phyloP scores from a whole-genome alignment of 208 protist genomes.

The Porcisia deanei region DNA sequence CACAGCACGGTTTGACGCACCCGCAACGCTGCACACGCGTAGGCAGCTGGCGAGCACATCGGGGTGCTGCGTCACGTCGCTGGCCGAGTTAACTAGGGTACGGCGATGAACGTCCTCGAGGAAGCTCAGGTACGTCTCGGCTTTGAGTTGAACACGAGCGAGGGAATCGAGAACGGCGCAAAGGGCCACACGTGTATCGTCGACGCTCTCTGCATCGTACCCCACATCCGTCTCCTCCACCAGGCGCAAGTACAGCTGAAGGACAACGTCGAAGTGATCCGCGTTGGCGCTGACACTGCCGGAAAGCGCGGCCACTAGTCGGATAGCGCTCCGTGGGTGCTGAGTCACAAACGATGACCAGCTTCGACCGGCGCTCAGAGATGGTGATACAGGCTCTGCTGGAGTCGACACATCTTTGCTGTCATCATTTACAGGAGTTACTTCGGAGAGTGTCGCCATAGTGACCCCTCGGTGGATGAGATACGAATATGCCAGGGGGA shows the following conservation, averaged over 20 bases:
- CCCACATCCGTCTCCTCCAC: slow-evolving; percentile 43
- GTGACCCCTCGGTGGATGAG: slow-evolving; percentile 14
- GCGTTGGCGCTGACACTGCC: slow-evolving; percentile 39
- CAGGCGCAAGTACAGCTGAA: slow-evolving; percentile 33
- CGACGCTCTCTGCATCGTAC: slow-evolving; percentile 14
- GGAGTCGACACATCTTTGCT: neutral
- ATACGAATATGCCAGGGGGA: slow-evolving; percentile 20
- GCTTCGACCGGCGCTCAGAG: neutral
- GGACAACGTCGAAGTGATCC: slow-evolving; percentile 41
- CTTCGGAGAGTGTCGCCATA: neutral
- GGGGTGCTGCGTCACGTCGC: slow-evolving; percentile 35
- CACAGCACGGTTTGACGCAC: slow-evolving; percentile 18
- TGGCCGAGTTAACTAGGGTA: slow-evolving; percentile 13
- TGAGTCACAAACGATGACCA: slow-evolving; percentile 3
- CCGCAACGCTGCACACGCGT: slow-evolving; percentile 24
- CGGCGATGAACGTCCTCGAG: slow-evolving; percentile 30
- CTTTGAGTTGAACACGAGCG: slow-evolving; percentile 33
- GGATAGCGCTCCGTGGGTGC: slow-evolving; percentile 14
- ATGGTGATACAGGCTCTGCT: neutral
- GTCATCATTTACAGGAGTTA: neutral
- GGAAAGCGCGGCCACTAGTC: slow-evolving; percentile 33
- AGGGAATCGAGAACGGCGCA: slow-evolving; percentile 40
- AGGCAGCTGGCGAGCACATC: slow-evolving; percentile 36
- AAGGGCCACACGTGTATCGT: slow-evolving; percentile 15
- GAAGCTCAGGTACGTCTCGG: slow-evolving; percentile 12